Evolutionary conservation across 2,329 filamentous ascomycete genomes (phyloP).

Genomic region (Exophiala mesophila): DNA sequence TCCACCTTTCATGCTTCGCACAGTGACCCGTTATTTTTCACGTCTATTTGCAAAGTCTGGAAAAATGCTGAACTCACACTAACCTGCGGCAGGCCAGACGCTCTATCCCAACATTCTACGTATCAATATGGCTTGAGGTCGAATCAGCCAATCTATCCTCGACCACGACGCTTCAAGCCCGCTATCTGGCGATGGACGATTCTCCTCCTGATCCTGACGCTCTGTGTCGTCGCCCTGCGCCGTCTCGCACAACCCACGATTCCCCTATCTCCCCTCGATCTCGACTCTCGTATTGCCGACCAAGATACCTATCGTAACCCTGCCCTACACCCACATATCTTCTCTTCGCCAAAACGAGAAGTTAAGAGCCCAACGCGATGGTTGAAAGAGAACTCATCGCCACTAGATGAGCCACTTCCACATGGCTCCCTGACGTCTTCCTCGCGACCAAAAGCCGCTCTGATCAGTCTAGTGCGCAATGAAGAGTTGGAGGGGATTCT

Average conservation of each 20-base stretch:
- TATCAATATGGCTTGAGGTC: no score
- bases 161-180: background rate
- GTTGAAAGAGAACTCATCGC: conserved; percentile 19
- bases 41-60: no score
- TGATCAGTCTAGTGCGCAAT: conserved; percentile 34
- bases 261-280: conserved; percentile 1
- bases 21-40: no score
- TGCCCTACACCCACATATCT: conserved; percentile 1
- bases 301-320: background rate
- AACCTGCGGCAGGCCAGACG: no score
- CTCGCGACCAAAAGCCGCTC: conserved; percentile 28
- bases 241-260: conserved; percentile 1
- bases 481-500: conserved; percentile 32
- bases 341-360: background rate
- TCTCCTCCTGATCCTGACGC: conserved; percentile 1
- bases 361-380: conserved; percentile 18
- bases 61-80: no score
- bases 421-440: background rate
- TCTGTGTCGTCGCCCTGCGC: conserved; percentile 1
- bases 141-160: background rate
- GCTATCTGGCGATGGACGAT: conserved; percentile 10
- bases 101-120: no score
- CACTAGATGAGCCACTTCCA: background rate
- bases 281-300: background rate
- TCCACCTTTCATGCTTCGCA: no score